Evolutionary conservation across 768 basidiomycete species (phyloP), one percentile per base, ranked within the genome.

Genomic region (Strobilomyces dryophilus): DNA sequence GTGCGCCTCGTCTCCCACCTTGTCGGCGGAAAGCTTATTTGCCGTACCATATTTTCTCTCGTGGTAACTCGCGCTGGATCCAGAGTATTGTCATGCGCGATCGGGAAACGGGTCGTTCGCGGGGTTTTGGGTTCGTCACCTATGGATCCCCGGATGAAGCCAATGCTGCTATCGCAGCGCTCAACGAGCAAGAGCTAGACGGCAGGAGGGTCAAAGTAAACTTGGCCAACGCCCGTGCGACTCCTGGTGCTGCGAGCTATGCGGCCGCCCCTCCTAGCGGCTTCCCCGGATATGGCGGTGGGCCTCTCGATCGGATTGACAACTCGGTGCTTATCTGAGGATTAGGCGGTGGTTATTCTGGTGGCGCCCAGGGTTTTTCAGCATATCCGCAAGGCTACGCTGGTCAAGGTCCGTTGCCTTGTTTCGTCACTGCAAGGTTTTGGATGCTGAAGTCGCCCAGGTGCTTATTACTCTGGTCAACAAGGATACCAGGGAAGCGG

Each of bases 81-180:
- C 60, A 97, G 92, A 89, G 89, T 63, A 93, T 95, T 75, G 93
- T 95, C 71, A 95, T 95, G 94, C 89, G 92, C 76, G 95, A 98
- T 76, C 92, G 94, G 69, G 95, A 97, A 68, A 98, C 95, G 60
- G 90, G 92, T 55, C 92, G 95, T 67, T 95, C 92, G 59, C 88
- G 95, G 68, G 95, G 95, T 66, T 98, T 98, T 71, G 95, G 95
- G 57, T 98, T 98, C 74, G 94, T 98, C 56, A 94, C 90, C 50
- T 94, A 76, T 71, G 70, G 76, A 58, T 67, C 71, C 45, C 41
- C 65, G 12, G 64, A 71, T 29, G 92, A 95, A 70, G 95, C 95
- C 42, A 75, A 87, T 11, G 76, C 76, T 55, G 93, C 95, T 42
- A 95, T 97, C 67, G 55, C 47, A 42, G 74, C 69, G 39, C 74